Evolutionary conservation across 1,139 yeast species (phyloP).

Genomic region (Blastobotrys raffinosifermentans): DNA sequence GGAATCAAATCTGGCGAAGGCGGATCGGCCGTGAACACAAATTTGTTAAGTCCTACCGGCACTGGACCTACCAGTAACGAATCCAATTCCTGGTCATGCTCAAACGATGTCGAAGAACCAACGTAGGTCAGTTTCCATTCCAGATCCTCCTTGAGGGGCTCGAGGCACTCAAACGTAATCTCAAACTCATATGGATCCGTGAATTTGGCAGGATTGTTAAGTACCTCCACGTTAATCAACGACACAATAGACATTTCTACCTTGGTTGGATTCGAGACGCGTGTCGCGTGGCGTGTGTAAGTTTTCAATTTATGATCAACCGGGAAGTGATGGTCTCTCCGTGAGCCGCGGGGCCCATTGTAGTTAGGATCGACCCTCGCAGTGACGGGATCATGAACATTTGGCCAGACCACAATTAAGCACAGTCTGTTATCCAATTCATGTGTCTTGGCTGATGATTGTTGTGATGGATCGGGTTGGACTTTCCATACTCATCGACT

Average conservation of each 20-base stretch:
- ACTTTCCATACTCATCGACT: too few species aligned
- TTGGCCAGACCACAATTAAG: too few species aligned
- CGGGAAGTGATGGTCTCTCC: too few species aligned
- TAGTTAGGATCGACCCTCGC: too few species aligned
- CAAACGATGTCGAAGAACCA: conserved; percentile 87
- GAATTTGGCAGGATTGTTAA: conserved; percentile 93
- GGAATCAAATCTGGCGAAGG: conserved; percentile 96
- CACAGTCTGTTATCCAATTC: too few species aligned
- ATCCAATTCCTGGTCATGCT: conserved; percentile 95
- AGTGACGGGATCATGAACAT: too few species aligned
- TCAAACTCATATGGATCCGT: conserved; percentile 93
- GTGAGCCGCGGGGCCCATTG: too few species aligned
- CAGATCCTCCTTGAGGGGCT: conserved; percentile 83
- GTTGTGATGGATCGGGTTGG: too few species aligned
- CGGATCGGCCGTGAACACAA: conserved; percentile 89
- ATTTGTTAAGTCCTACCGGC: conserved; percentile 93
- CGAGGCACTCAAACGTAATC: conserved; percentile 94
- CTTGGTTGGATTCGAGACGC: too few species aligned
- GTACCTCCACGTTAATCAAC: conserved; percentile 80
- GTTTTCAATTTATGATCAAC: too few species aligned
- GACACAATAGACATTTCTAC: conserved; percentile 83
- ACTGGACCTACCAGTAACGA: conserved; percentile 96
- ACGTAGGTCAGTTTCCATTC: conserved; percentile 98
- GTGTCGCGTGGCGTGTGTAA: too few species aligned
- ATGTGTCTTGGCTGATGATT: too few species aligned